Base-by-base conservation (phyloP, 225 moss, liverwort and hornwort genomes). In the Physcomitrium patens region DNA sequence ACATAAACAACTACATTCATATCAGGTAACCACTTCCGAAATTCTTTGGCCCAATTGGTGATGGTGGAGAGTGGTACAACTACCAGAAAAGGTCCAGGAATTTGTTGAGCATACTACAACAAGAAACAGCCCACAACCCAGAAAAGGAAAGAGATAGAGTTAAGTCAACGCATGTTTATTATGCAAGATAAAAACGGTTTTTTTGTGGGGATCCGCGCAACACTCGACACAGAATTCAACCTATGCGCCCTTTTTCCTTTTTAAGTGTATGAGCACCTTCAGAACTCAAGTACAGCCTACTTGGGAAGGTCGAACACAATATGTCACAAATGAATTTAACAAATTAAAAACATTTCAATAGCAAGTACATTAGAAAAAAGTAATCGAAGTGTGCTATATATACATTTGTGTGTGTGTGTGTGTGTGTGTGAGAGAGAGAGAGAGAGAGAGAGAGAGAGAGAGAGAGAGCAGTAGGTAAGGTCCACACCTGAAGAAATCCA, bases 11-110 rank as follows among this genome's bases (percentile, higher is more conserved):
- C 99, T 48, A 99, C 88, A 78, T 99, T 99, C 90, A 95, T 93
- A 17, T 95, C 90, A 57, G 99, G 99, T 78, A 95, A 83, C 99
- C 99, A 99, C 82, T 99, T 99, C 73, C 99, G 93, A 65, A 99
- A 99, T 72, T 99, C 99, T 86, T 93, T 99, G 23, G 95, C 99
- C 99, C 99, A 99, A 72, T 99, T 99, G 61, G 99, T 95, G 71
- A 99, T 93, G 46, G 99, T 99, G 65, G 99, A 99, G 70, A 99
- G 79, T 50, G 99, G 99, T 51, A 99, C 99, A 82, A 99, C 95
- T 71, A 99, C 99, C 79, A 99, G 73, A 74, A 99, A 99, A 22
- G 99, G 99, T 60, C 99, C 99, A 74, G 95, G 93, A 72, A 99
- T 93, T 86, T 99, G 90, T 75, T 99, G 99, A 66, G 93, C 89